Conservation (phyloP, 1,284 basidiomycete genomes). For the Amylostereum areolatum region DNA sequence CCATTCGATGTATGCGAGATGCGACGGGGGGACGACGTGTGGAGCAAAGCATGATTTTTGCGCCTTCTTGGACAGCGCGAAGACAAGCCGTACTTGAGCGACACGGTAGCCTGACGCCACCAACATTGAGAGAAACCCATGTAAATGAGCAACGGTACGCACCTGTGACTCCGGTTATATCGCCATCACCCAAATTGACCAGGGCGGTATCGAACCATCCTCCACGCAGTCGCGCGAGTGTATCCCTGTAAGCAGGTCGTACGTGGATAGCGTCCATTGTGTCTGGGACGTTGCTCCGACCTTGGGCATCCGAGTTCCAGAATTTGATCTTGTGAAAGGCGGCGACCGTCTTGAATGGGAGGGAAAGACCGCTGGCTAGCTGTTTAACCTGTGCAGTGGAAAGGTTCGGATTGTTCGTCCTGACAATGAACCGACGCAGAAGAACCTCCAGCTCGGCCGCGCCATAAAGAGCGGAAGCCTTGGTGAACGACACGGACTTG, state of each 20-base stretch:
- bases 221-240: not conserved
- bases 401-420: not conserved
- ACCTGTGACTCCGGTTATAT: not conserved
- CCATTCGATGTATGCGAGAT: constrained; percentile 19
- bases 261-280: not conserved
- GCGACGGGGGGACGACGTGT: not conserved
- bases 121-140: no score
- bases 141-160: no score
- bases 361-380: not conserved
- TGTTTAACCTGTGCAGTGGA: not conserved
- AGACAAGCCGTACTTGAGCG: constrained; percentile 12
- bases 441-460: not conserved
- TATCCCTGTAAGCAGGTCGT: not conserved
- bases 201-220: not conserved
- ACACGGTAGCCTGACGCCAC: constrained; percentile 19
- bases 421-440: not conserved
- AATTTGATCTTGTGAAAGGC: not conserved
- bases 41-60: not conserved
- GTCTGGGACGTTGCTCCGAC: not conserved
- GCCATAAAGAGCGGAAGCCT: not conserved
- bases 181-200: not conserved
- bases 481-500: not conserved
- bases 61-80: constrained; percentile 21
- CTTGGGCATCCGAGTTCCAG: not conserved
- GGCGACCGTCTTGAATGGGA: not conserved